Percentiles rank a stretch among this genome's conserved stretches.
Evolutionary conservation across 2,329 filamentous ascomycete species (phyloP).

Genomic region (Colletotrichum liriopes): DNA sequence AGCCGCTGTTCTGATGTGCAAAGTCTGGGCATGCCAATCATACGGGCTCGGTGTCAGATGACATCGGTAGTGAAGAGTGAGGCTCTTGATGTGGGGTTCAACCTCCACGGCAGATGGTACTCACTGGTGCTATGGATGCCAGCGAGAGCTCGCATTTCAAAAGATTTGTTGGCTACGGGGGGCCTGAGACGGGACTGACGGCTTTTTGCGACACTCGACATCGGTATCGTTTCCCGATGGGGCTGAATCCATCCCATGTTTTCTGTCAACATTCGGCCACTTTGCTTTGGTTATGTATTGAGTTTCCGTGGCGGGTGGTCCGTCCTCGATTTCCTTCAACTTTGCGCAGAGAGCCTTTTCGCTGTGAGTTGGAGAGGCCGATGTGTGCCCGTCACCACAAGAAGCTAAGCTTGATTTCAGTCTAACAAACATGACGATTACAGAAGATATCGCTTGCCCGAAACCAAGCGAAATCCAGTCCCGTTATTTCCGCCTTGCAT

Average conservation of each 20-base stretch:
- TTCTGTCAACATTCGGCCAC: conserved; percentile 20
- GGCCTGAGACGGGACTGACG: conserved; percentile 12
- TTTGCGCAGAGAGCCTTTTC: too few relatives aligned
- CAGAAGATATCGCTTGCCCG: too few relatives aligned
- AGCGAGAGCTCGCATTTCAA: background rate
- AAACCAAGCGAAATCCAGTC: background rate
- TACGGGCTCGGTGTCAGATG: conserved; percentile 28
- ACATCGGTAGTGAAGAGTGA: conserved; percentile 8
- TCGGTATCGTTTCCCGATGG: conserved; percentile 28
- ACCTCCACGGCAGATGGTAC: too few relatives aligned
- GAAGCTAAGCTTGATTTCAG: too few relatives aligned
- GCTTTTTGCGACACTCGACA: background rate
- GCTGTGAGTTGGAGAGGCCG: background rate
- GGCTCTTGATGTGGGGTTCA: conserved; percentile 4
- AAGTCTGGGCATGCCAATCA: conserved; percentile 18
- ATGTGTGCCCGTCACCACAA: accelerated
- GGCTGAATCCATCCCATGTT: conserved; percentile 22
- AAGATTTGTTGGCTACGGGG: conserved; percentile 6
- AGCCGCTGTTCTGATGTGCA: background rate
- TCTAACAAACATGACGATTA: background rate
- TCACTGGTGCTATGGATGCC: background rate
- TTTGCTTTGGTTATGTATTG: background rate
- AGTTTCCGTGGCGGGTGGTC: conserved; percentile 6
- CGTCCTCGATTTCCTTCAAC: background rate
- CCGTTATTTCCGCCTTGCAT: background rate